Conservation (phyloP, 306 rosid genomes). For the Macrotyloma uniflorum region DNA sequence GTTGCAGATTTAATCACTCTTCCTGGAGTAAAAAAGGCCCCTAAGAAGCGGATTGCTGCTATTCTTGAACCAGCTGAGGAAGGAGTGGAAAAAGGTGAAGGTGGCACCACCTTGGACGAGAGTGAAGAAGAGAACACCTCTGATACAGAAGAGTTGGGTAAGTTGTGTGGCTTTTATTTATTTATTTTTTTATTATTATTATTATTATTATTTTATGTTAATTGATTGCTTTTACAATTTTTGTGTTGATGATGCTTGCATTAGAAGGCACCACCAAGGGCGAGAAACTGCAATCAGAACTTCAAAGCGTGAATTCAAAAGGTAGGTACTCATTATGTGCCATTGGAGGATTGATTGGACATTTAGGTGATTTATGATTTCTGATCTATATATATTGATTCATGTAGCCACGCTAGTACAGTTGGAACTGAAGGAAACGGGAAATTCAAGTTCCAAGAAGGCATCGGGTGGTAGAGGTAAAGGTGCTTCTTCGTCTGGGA, state of each 20-base stretch:
- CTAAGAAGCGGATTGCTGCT: conserved; percentile 89
- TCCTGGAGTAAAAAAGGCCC: conserved; percentile 79
- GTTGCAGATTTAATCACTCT: conserved; percentile 69
- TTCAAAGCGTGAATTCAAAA: conserved; percentile 74
- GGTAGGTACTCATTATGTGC: conserved; percentile 53
- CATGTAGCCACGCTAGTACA: conserved; percentile 71
- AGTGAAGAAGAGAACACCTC: conserved; percentile 76
- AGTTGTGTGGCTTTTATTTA: conserved; percentile 33
- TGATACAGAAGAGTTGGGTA: conserved; percentile 71
- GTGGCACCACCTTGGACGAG: conserved; percentile 47
- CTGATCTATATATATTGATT: background rate
- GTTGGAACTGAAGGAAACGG: conserved; percentile 76
- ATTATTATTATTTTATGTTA: background rate
- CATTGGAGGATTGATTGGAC: conserved; percentile 17
- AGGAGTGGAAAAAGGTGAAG: conserved; percentile 61
- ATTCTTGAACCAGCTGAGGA: conserved; percentile 77
- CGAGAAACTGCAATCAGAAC: conserved; percentile 86
- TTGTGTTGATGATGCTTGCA: conserved; percentile 28
- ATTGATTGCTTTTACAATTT: conserved; percentile 24
- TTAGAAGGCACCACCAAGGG: conserved; percentile 57
- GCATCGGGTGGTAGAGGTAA: conserved; percentile 64
- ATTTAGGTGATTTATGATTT: conserved; percentile 29
- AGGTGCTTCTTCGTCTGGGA: conserved; percentile 58
- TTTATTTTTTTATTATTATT: background rate
- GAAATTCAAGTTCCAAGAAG: conserved; percentile 66